Base-by-base conservation (phyloP, 345 rosid species). In the Camelina neglecta region DNA sequence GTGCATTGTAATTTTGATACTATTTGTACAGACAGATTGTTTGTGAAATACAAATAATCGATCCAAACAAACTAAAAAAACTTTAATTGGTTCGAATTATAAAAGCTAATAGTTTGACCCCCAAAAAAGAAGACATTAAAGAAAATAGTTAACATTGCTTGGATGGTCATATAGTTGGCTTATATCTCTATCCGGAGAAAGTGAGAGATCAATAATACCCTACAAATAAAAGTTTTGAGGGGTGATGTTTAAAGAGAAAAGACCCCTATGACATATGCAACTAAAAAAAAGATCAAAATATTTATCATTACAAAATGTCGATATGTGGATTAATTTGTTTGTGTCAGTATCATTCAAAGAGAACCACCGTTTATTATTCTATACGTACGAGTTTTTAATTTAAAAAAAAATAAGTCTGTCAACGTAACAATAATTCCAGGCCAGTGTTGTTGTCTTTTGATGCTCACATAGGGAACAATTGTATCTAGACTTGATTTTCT, bases 381-480 rank as follows among this genome's bases (percentile, higher is more conserved):
- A 1, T 8, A n/a, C 3, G 16, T 31, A n/a, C 41, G 41, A 57
- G n/a, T 57, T 10, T 26, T 57, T 59, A 5, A 11, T 35, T 57
- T 15, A 2, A 1, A 1, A 36, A 2, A 26, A 36, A 8, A 8
- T 41, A 15, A 29, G 10, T 29, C 18, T 71, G 59, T 29, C 67
- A 60, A 45, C 35, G 24, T 49, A 51, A 29, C 61, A 72, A 24
- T 72, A 63, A 29, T 51, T 60, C 67, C 20, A 72, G 29, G 69
- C 42, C 60, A 39, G 42, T 72, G 60, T 36, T 71, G 67, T 71
- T 42, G 39, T 64, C 62, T 67, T 67, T 67, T 50, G 48, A 61
- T 50, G 42, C 75, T 50, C 57, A 61, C 51, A 6, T 39, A 49
- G 75, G 72, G 59, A 50, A 72, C 68, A 72, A 3, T 51, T 38